Evolutionary conservation across 768 basidiomycete genomes (phyloP).

Genomic region (Leccinum variicolor): DNA sequence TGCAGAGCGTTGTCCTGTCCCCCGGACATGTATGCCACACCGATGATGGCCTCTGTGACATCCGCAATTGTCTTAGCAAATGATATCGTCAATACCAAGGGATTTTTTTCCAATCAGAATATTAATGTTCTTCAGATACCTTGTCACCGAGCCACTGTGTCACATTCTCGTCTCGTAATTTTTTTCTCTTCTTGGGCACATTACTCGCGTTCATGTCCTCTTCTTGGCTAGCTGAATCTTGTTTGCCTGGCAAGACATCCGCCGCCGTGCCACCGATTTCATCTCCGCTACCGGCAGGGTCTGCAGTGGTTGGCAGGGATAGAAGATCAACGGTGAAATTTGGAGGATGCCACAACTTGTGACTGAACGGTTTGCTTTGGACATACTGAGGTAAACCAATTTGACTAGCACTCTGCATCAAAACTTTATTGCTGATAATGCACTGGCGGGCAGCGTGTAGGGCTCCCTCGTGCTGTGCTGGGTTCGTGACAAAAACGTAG

Average conservation of each 20-base stretch:
- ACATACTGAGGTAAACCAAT: slow-evolving; percentile 70
- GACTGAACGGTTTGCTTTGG: slow-evolving; percentile 65
- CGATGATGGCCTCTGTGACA: slow-evolving; percentile 81
- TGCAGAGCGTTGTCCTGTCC: slow-evolving; percentile 65
- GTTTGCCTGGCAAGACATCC: slow-evolving; percentile 8
- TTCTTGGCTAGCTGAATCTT: slow-evolving; percentile 11
- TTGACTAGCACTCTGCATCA: slow-evolving; percentile 52
- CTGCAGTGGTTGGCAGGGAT: slow-evolving; percentile 9
- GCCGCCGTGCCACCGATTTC: slow-evolving; percentile 17
- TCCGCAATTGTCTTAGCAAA: slow-evolving; percentile 69
- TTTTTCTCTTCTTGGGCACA: slow-evolving; percentile 38
- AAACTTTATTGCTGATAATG: slow-evolving; percentile 71
- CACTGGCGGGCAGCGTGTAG: slow-evolving; percentile 64
- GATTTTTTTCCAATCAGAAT: neutral
- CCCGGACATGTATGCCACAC: slow-evolving; percentile 74
- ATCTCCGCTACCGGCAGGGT: slow-evolving; percentile 31
- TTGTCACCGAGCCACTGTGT: slow-evolving; percentile 74
- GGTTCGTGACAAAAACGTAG: slow-evolving; percentile 70
- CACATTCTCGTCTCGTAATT: slow-evolving; percentile 37
- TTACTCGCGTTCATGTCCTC: slow-evolving; percentile 6
- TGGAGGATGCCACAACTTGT: slow-evolving; percentile 65
- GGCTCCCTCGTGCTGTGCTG: slow-evolving; percentile 59
- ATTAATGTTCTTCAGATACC: slow-evolving; percentile 35
- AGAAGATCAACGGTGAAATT: slow-evolving; percentile 33
- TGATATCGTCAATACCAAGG: slow-evolving; percentile 10